A percentile compares a stretch with the other conserved stretches of the same genome.
Evolutionary conservation across 1,139 yeast species (phyloP).

Genomic region (Saccharomyces hybrid): DNA sequence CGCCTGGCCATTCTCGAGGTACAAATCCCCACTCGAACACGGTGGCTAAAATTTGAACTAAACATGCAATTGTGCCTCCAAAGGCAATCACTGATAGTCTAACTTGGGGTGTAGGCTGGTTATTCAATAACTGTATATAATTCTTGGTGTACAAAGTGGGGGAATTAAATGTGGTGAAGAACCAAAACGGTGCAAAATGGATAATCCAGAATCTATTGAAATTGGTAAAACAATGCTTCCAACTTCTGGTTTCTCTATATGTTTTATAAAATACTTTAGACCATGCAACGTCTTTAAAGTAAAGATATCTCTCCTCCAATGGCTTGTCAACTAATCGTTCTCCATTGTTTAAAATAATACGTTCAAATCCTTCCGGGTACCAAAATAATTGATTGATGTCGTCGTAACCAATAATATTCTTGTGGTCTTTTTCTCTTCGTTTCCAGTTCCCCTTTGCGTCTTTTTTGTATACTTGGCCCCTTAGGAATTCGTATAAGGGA

Average conservation of each 20-base stretch:
- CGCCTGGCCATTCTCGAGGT: conserved; percentile 66
- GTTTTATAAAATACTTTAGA: conserved; percentile 59
- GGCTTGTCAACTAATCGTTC: conserved; percentile 41
- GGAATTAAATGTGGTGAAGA: conserved; percentile 68
- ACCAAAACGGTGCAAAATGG: conserved; percentile 75
- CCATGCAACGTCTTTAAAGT: conserved; percentile 53
- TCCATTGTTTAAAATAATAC: conserved; percentile 41
- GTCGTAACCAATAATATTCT: conserved; percentile 70
- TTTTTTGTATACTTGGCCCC: conserved; percentile 49
- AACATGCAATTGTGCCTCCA: conserved; percentile 65
- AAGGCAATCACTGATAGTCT: conserved; percentile 56
- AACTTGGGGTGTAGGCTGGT: conserved; percentile 59
- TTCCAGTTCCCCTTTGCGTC: conserved; percentile 36
- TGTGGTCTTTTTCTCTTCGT: conserved; percentile 56
- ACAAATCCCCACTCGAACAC: conserved; percentile 57
- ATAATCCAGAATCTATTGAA: conserved; percentile 81
- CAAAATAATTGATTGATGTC: conserved; percentile 82
- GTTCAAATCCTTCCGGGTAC: conserved; percentile 57
- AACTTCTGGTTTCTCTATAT: conserved; percentile 57
- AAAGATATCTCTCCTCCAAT: conserved; percentile 40
- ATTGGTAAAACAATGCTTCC: conserved; percentile 68
- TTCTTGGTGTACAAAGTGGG: conserved; percentile 60
- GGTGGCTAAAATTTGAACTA: conserved; percentile 57
- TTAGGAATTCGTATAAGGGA: conserved; percentile 60
- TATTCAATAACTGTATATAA: conserved; percentile 50